phyloP scores from a whole-genome alignment of 148 eudicot species.

The Nyssa sinensis region DNA sequence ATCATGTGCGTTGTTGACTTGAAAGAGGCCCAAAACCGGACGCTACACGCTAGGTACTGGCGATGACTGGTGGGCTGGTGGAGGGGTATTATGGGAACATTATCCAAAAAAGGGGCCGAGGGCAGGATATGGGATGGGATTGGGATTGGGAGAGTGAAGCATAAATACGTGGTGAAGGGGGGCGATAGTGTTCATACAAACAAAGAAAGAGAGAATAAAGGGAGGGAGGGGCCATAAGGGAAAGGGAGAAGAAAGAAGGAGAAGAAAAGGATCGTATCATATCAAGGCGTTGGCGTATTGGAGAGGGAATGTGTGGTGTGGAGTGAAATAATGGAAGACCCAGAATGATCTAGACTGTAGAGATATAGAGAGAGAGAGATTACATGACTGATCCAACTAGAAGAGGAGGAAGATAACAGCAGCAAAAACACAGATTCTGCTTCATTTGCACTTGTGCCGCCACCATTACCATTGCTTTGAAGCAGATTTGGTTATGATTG shows the following conservation, averaged over 20 bases:
- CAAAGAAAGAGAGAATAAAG: too few relatives aligned
- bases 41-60: background rate
- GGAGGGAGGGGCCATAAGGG: too few relatives aligned
- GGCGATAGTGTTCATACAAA: too few relatives aligned
- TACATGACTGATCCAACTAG: background rate
- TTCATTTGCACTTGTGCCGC: too few relatives aligned
- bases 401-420: background rate
- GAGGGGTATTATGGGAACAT: background rate
- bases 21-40: too few relatives aligned
- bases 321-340: background rate
- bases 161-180: background rate
- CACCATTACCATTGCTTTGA: background rate
- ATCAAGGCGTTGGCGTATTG: background rate
- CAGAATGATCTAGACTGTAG: background rate
- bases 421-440: too few relatives aligned
- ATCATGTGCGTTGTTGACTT: background rate
- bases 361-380: background rate
- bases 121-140: background rate
- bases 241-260: too few relatives aligned
- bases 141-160: too few relatives aligned
- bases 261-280: conserved; percentile 1
- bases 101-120: background rate
- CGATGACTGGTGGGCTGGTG: background rate
- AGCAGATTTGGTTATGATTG: background rate
- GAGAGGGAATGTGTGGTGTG: background rate